These are phyloP conservation scores for Macrocybe gigantea DNA, from an alignment of 768 basidiomycete genomes.

Conservation along the genomic window DNA sequence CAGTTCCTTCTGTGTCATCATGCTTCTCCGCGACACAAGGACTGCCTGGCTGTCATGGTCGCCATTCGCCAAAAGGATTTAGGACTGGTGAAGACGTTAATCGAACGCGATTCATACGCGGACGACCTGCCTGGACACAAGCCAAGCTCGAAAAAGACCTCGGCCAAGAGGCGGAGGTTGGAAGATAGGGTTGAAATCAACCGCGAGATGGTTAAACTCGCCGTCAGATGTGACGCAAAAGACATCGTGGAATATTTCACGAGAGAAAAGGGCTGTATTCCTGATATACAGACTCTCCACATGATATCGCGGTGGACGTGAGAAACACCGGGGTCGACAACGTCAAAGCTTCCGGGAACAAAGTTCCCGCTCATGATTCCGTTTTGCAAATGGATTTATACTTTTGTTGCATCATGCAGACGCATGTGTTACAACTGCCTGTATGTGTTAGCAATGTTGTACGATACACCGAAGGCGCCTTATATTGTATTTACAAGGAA, in stretches of 20 bases:
- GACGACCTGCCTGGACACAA: conserved; percentile 15
- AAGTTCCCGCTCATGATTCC: not conserved
- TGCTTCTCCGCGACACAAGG: conserved; percentile 62
- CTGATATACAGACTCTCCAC: conserved; percentile 61
- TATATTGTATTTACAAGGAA: too few relatives aligned
- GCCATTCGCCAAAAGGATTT: conserved; percentile 73
- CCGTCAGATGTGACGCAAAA: conserved; percentile 57
- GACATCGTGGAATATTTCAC: conserved; percentile 71
- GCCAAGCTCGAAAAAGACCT: conserved; percentile 2
- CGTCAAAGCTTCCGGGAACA: not conserved
- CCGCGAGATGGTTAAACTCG: conserved; percentile 55
- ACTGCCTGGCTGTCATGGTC: conserved; percentile 61
- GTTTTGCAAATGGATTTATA: not conserved
- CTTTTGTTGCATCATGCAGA: too few relatives aligned
- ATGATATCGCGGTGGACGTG: conserved; percentile 10
- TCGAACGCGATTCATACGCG: conserved; percentile 43
- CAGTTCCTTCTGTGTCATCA: conserved; percentile 64
- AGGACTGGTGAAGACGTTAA: conserved; percentile 63
- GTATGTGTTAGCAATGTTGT: too few relatives aligned
- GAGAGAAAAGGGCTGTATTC: conserved; percentile 64
- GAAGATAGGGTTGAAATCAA: conserved; percentile 54
- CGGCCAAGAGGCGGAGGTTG: conserved; percentile 44
- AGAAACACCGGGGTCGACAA: not conserved
- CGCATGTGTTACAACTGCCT: too few relatives aligned
- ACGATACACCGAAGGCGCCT: too few relatives aligned